Base-by-base conservation (phyloP, 1,284 basidiomycete genomes). In the Sporisorium iseilematis-ciliati region DNA sequence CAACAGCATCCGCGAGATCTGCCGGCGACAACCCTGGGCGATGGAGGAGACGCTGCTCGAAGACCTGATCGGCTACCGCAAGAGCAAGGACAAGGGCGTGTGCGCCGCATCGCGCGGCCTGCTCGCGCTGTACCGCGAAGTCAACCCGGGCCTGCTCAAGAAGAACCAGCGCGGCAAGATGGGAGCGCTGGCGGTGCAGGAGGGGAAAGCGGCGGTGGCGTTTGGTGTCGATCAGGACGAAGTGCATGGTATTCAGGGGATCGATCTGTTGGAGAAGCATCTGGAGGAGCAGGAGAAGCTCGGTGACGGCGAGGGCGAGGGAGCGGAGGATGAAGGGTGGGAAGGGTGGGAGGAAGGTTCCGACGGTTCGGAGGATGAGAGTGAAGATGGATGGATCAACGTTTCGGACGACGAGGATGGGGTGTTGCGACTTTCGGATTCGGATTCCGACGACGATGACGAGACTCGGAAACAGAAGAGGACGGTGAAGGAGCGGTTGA, bases 21-120 rank as follows among this genome's bases (percentile, higher is more conserved):
- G 94, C 84, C 87, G 92, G 42, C 87, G 96, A 35, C 97, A 99
- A 85, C 94, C 96, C 6, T 96, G 94, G 94, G 91, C 77, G 58
- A 98, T 99, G 92, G 92, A 93, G 69, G 93, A 95, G 80, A 95
- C 97, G 81, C 86, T 99, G 25, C 88, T 99, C 3, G 91, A 92
- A 0, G 97, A 99, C 87, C 86, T 99, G 68, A 89, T 99, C 53
- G 94, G 94, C 85, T 99, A 99, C 86, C 89, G 92, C 81, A 97
- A 95, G 88, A 95, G 93, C 78, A 91, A 92, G 78, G 96, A 98
- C 86, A 99, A 99, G 87, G 90, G 92, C 5, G 95, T 98, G 23
- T 91, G 92, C 12, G 91, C 93, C 12, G 95, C 93, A 33, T 91
- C 94, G 1, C 88, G 97, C 41, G 93, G 95, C 41, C 85, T 99